Base-by-base conservation (phyloP, 2,329 filamentous ascomycete genomes). In the Trichocomaceae sp. region DNA sequence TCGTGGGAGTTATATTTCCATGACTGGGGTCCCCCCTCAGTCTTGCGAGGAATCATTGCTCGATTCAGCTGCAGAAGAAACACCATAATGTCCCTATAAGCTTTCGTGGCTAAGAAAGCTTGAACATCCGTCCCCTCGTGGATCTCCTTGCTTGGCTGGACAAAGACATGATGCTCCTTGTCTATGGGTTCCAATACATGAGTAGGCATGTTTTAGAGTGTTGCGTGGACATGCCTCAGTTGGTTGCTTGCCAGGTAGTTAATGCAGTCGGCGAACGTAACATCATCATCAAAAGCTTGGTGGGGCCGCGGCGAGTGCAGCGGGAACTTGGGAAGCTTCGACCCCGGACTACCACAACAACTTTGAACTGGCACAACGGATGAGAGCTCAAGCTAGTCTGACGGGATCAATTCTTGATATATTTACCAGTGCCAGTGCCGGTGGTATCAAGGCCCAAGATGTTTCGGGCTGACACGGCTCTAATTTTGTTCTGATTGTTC, bases 51-150 rank as follows among this genome's bases (percentile, higher is more conserved):
- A 61, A 92, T 88, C 73, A 97, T 83, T 10, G 91, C 82, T 56
- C 86, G 83, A 70, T 96, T 97, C 48, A 99, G 83, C 73, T 97
- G 93, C 61, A 95, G 79, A 47, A 97, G 76, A 69, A 96, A 97
- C 47, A 83, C 80, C 70, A 89, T 87, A 52, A 99, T 88, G 67
- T 96, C 90, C 56, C 83, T 81, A 73, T 97, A 96, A 45, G 90
- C 93, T 61, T 82, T 83, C 48, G 88, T 90, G 8, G 79, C 81
- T 52, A 95, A 82, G 70, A 97, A 99, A 59, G 80, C 82, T 19
- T 82, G 71, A 53, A 99, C 87, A 77, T 97, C 90, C 57, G 85
- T 76, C 55, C 86, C 86, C 64, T 93, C 88, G 72, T 95, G 80
- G 74, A 99, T 99, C 65, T 79, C 79, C 72, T 97, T 99, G 55